Evolutionary conservation across 164 flowering plant species (phyloP).

Genomic region (Berberis thunbergii): DNA sequence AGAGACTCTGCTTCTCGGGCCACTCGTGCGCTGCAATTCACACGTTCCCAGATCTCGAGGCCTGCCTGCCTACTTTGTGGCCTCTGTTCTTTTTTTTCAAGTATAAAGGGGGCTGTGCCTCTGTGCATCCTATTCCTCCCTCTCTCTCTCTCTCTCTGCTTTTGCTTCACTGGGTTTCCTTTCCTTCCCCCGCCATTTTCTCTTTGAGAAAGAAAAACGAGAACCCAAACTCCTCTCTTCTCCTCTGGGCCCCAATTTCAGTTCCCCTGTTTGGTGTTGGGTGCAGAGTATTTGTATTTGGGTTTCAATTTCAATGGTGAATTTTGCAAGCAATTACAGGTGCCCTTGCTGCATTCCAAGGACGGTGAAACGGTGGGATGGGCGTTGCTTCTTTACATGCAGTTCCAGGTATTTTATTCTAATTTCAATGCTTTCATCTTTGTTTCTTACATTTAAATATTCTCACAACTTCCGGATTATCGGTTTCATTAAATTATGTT

Average conservation of each 20-base stretch:
- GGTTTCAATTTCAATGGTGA: neutral
- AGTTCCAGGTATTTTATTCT: neutral
- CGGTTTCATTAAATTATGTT: neutral
- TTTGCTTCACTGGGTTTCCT: neutral
- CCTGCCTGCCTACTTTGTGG: neutral
- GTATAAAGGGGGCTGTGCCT: neutral
- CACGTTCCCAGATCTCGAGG: conserved; percentile 28
- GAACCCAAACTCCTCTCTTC: neutral
- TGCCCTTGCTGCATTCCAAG: neutral
- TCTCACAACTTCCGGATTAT: too few species aligned
- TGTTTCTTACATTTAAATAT: too few species aligned
- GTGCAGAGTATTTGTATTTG: conserved; percentile 9
- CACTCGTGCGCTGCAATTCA: neutral
- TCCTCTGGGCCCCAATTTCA: neutral
- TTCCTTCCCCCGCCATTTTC: conserved; percentile 26
- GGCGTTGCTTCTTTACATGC: neutral
- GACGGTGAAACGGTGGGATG: neutral
- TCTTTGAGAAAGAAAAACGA: neutral
- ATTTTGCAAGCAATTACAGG: too few species aligned
- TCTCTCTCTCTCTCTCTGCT: neutral
- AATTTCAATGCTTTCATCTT: neutral
- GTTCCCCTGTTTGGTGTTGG: conserved; percentile 1
- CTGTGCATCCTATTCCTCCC: neutral
- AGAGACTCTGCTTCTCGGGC: too few species aligned
- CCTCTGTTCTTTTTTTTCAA: neutral